phyloP scores from a whole-genome alignment of 768 basidiomycete species.

The Krasilnikovozyma curviuscula region DNA sequence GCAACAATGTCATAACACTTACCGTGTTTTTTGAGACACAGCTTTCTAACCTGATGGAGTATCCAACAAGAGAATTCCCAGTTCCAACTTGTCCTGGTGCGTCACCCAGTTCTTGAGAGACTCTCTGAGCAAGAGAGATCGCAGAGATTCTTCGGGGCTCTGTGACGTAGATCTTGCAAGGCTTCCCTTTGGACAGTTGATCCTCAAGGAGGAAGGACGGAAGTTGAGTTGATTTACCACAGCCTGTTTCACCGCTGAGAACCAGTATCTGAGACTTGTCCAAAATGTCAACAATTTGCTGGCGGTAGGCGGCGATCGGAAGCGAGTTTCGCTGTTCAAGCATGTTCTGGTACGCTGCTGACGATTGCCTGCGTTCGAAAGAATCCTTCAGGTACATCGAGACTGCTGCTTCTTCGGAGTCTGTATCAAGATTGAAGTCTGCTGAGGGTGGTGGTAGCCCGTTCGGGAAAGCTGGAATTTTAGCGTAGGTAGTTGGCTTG shows the following conservation, averaged over 20 bases:
- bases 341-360: slow-evolving; percentile 65
- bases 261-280: slow-evolving; percentile 66
- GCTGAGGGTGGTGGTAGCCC: no score
- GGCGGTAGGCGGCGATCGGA: slow-evolving; percentile 68
- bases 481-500: no score
- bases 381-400: slow-evolving; percentile 39
- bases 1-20: background rate
- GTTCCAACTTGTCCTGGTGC: slow-evolving; percentile 57
- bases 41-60: slow-evolving; percentile 82
- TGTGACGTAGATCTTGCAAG: slow-evolving; percentile 82
- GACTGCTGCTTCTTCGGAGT: no score
- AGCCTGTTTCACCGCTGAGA: slow-evolving; percentile 65
- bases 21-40: slow-evolving; percentile 55
- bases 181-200: slow-evolving; percentile 53
- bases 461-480: no score
- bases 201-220: slow-evolving; percentile 87
- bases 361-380: slow-evolving; percentile 44
- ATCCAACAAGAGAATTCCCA: slow-evolving; percentile 61
- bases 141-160: slow-evolving; percentile 92
- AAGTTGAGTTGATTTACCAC: slow-evolving; percentile 93
- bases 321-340: slow-evolving; percentile 57
- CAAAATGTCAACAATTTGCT: slow-evolving; percentile 48
- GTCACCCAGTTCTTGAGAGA: slow-evolving; percentile 83
- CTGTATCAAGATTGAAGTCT: no score
- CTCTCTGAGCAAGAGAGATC: slow-evolving; percentile 83